Evolutionary conservation across 2,329 filamentous ascomycete species (phyloP).

Genomic region (Lithohypha guttulata): DNA sequence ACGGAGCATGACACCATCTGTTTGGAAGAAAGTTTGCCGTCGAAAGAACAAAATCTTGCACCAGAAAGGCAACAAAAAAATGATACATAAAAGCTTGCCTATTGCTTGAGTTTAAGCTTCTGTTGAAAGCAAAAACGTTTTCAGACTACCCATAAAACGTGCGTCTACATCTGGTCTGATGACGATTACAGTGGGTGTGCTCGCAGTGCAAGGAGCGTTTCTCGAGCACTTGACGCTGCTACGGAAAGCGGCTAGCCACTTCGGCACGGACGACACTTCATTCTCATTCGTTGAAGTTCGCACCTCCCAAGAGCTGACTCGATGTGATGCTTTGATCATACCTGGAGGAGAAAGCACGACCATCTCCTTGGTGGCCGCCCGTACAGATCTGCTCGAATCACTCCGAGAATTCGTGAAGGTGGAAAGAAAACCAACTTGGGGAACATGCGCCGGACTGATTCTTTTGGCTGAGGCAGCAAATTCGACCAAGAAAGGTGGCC

Average conservation of each 20-base stretch:
- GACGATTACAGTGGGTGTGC: conserved; percentile 47
- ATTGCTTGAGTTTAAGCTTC: too few species aligned
- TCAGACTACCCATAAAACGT: too few species aligned
- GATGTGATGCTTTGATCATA: conserved; percentile 74
- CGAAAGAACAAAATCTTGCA: too few species aligned
- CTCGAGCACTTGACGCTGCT: conserved; percentile 75
- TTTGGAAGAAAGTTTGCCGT: too few species aligned
- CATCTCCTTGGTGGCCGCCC: conserved; percentile 75
- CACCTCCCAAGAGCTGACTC: conserved; percentile 56
- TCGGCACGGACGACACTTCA: conserved; percentile 26
- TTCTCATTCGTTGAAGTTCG: conserved; percentile 65
- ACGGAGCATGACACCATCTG: too few species aligned
- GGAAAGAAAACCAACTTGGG: conserved; percentile 75
- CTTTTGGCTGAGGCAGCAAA: conserved; percentile 80
- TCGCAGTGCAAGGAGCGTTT: conserved; percentile 85
- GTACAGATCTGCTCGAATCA: conserved; percentile 72
- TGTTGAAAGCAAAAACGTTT: too few species aligned
- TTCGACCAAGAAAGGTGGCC: conserved; percentile 77
- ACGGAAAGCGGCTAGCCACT: conserved; percentile 50
- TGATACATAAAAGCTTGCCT: too few species aligned
- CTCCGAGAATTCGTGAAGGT: conserved; percentile 81
- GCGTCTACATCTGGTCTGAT: too few species aligned
- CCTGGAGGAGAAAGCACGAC: conserved; percentile 93
- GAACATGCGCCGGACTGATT: conserved; percentile 90
- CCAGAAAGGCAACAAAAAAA: too few species aligned